Base-by-base conservation (phyloP, 2,329 filamentous ascomycete genomes). In the Sarocladium brachiariae region DNA sequence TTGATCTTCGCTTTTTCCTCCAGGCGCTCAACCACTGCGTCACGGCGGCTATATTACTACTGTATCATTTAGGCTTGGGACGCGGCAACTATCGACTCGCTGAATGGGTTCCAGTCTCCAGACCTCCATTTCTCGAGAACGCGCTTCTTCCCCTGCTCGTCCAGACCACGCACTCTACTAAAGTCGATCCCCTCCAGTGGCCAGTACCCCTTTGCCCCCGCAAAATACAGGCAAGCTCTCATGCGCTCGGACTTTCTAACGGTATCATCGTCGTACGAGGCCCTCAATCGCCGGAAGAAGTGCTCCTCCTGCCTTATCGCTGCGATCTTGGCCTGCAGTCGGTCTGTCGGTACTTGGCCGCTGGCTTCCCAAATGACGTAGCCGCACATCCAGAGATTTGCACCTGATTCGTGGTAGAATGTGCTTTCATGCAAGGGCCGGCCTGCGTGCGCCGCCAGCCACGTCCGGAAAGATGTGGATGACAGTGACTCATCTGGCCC, bases 351-450 rank as follows among this genome's bases (percentile, higher is more conserved):
- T 23, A 49, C 18, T 35, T 25, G 33, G 10, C 13, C 46, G 16
- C 3, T 35, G 16, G 31, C 46, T 9, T 49, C 46, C 46, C 46
- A 35, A n/a, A 37, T 37, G 23, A 49, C 25, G 46, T 35, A 49
- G 30, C 46, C 46, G 19, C 46, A 49, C 31, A 37, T 27, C 46
- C 46, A 49, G 31, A 49, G 30, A 37, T 49, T 37, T 18, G 16
- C 30, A 25, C 37, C 46, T n/a, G 46, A 23, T 6, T 49, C 46
- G 19, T 23, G 19, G 46, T 49, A 30, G 31, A 35, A 16, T 2
- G 19, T 25, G 18, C 31, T 49, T 5, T 10, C 5, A 25, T 4
- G 25, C 6, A 49, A n/a, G 33, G 8, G 10, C 16, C 14, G 11
- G 46, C 19, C 46, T n/a, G 46, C 3, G 10, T 49, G 31, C 16